A percentile compares a stretch with the other conserved stretches of the same genome.
Evolutionary conservation across 176 grass and related monocot genomes (phyloP).

Genomic region (Carex littledalei): DNA sequence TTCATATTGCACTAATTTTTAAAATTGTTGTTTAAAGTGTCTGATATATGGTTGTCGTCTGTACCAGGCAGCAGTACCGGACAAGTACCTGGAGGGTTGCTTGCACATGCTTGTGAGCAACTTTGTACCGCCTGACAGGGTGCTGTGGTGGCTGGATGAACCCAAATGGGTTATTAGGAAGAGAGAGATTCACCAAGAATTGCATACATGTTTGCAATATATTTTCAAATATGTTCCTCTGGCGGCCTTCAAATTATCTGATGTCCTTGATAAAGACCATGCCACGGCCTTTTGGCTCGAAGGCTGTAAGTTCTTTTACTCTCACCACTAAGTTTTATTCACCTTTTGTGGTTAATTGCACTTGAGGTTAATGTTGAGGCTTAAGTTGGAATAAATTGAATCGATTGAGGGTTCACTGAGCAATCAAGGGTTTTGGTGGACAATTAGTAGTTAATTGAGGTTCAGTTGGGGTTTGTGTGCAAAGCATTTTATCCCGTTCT

Average conservation of each 20-base stretch:
- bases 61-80: constrained; percentile 32
- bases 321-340: neutral
- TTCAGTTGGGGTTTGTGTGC: neutral
- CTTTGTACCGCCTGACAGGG: constrained; percentile 23
- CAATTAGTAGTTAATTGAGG: neutral
- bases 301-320: constrained; percentile 27
- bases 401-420: neutral
- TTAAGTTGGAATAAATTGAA: neutral
- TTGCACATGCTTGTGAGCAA: constrained; percentile 42
- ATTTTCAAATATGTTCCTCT: constrained; percentile 30
- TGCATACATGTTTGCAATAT: constrained; percentile 25
- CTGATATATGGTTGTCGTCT: neutral
- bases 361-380: neutral
- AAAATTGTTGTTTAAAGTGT: neutral
- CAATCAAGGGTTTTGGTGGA: neutral
- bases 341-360: constrained; percentile 1
- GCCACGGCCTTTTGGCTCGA: constrained; percentile 21
- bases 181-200: constrained; percentile 31
- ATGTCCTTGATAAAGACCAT: constrained; percentile 29
- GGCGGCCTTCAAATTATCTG: constrained; percentile 30
- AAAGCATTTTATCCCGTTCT: neutral
- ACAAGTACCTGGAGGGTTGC: constrained; percentile 36
- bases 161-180: constrained; percentile 27
- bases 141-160: neutral
- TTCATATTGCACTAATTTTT: neutral